Conservation (phyloP, 139 green algal genomes). For the Tetradesmus lagerheimii region DNA sequence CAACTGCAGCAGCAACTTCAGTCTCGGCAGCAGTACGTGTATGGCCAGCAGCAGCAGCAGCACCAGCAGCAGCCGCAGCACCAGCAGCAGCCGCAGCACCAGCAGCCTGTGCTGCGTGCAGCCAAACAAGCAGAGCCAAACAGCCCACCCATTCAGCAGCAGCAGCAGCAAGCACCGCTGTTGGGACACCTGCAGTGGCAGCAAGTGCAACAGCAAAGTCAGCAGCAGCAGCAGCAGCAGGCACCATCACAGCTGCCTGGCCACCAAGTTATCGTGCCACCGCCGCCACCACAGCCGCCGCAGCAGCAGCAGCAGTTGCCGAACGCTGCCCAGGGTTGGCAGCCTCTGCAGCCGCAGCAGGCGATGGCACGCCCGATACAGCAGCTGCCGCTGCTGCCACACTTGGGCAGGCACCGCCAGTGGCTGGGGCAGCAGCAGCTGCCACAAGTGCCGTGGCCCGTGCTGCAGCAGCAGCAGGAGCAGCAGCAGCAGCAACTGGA, state of each 20-base stretch:
- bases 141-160: too few relatives aligned
- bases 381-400: background rate
- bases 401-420: background rate
- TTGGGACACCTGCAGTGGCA: background rate
- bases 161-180: too few relatives aligned
- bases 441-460: background rate
- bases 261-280: background rate
- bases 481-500: background rate
- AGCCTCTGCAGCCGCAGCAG: background rate
- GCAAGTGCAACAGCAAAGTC: background rate
- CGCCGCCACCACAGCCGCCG: background rate
- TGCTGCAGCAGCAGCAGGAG: background rate
- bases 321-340: background rate
- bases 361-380: background rate
- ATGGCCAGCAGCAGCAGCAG: background rate
- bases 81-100: background rate
- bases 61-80: background rate
- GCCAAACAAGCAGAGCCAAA: too few relatives aligned
- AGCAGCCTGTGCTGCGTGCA: background rate
- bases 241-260: background rate
- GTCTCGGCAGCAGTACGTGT: background rate
- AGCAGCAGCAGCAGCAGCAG: background rate
- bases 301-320: background rate
- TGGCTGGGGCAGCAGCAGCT: constrained; percentile 15
- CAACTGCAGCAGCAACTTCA: background rate